Evolutionary conservation across 108 stramenopile species (phyloP), one percentile per base, ranked within the genome.

Genomic region (Poteriospumella lacustris): DNA sequence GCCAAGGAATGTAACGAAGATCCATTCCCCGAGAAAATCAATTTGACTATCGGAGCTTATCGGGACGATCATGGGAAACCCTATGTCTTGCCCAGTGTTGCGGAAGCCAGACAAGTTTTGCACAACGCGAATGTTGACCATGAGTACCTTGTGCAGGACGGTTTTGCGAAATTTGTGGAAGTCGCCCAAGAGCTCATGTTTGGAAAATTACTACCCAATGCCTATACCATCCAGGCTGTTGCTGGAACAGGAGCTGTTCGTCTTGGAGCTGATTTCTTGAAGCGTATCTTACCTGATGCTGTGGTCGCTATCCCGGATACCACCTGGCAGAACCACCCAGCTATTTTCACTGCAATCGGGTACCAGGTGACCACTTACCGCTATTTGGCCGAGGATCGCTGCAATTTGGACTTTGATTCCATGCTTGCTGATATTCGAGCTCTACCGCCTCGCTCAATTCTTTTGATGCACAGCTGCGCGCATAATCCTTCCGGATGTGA

Each of bases 401-500:
- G 31, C 24, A 1, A 29, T 2, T 34, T 88, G 15, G 84, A 86
- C 59, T 78, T 85, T 26, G 36, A 79, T 1, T 58, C 62, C 26
- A 31, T 85, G 60, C 1, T 86, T 26, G 44, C 42, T n/a, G 85
- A 82, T 38, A 69, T 88, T 0, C 19, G 29, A 1, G 56, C 58
- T 0, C 94, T 95, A 12, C 81, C 80, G 15, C 24, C 39, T 12
- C 76, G 81, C 1, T 38, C 75, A 15, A 58, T 85, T n/a, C 68
- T 86, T 2, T 31, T 88, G 28, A 58, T 88, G 39, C 88, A 88
- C 28, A 56, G 72, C 24, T 86, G 84, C 28, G 88, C 83, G 5
- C 88, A 88, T 75, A 88, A 88, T 58, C 88, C 88, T 2, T 75
- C 84, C 0, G 88, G 88, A 3, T 68, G 84, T 15, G 88, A 88